Base-by-base conservation (phyloP, 2,329 filamentous ascomycete genomes). In the Fusarium sp. region DNA sequence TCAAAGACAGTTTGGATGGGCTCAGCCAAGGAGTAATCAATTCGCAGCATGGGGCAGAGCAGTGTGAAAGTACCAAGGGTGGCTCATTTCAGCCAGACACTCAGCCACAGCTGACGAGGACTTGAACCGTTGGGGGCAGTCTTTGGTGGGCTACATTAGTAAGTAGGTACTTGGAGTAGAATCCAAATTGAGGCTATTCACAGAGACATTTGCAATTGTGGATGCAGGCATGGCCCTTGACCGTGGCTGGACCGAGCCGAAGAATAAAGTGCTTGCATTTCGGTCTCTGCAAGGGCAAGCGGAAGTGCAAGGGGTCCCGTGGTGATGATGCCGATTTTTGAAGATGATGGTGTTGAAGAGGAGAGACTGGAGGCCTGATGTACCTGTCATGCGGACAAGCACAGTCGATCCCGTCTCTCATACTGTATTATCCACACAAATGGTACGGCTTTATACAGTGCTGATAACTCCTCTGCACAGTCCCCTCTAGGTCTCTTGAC, bases 231-330 rank as follows among this genome's bases (percentile, higher is more conserved):
- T 35, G 62, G 31, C 24, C 24, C 31, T 24, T 12, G 47, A n/a
- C 42, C 28, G 38, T 68, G 50, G 56, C 65, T 68, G 41, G 36
- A 35, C 54, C 38, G 30, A 70, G 59, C 67, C 63, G 39, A 71
- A 71, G 62, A 60, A 39, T 51, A 67, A 67, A 67, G 62, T 51
- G 64, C 64, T 51, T 67, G 62, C 64, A 67, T 58, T 41, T 45
- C 20, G 12, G 6, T 35, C 51, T 61, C 64, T 67, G 64, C 53
- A 67, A 67, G 64, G 62, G 64, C 53, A 30, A 45, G 41, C 13
- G 20, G n/a, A 60, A 65, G 62, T 69, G 71, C 63, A 73, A 73
- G 70, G 71, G 71, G 71, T 74, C 71, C 68, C 68, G 71, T 74
- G 71, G 67, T 56, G 68, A 65, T 33, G 63, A 61, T 74, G 60